Evolutionary conservation across 2,329 filamentous ascomycete species (phyloP), one percentile per base, ranked within the genome.

Genomic region (Plectosphaerella sp.): DNA sequence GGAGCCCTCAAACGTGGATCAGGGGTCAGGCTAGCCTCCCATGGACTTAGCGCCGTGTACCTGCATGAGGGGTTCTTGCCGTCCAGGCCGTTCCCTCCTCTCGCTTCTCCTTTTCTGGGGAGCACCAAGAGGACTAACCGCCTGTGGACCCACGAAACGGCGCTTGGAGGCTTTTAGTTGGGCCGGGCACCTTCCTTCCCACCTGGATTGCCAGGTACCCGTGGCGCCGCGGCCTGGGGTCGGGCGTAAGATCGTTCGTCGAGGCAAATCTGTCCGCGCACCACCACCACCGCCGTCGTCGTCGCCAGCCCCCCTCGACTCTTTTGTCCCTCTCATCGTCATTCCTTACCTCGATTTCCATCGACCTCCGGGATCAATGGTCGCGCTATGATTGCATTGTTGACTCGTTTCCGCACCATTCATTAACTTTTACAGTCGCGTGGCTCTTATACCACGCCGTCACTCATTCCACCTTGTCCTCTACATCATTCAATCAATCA

Each of bases 21-120:
- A 37, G 20, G 11, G 8, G 33, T 20, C 4, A 33, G 20, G 33
- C 46, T 47, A 12, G 4, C 49, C 35, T 14, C 7, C 22, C 36
- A 14, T 6, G 28, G 48, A 10, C 41, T 18, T 50, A 50, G 48
- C 48, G 41, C 41, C 25, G 16, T 45, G 48, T 50, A 50, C 48
- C 48, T 50, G 48, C 48, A 16, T 47, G 35, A 36, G 22, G 16
- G 24, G 18, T 24, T 37, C 15, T 18, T 41, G 37, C 14, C 37
- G 14, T 41, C n/a, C 37, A n/a, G 37, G 14, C 37, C 37, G 37
- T 16, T 43, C 41, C 18, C 18, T 12, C 41, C 41, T 12, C 18
- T n/a, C 25, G 18, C 16, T 16, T 15, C 24, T 8, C 33, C n/a
- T 22, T 8, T n/a, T 14, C 28, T 37, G 24, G 6, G 11, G 28